These are phyloP conservation scores for Cucumis melo DNA, from an alignment of 306 rosid genomes.

Conservation along the genomic window DNA sequence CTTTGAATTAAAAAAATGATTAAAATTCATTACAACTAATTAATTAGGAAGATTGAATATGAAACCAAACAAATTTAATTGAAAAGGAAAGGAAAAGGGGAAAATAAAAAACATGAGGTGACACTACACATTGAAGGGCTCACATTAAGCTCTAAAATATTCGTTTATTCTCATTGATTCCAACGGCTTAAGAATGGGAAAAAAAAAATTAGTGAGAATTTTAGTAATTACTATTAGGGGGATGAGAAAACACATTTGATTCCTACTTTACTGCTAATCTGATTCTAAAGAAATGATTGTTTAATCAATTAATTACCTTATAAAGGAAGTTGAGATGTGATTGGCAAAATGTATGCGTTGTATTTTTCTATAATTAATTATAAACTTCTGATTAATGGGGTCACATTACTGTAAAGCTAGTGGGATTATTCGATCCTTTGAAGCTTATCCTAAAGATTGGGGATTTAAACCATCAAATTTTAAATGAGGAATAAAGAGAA, in stretches of 20 bases:
- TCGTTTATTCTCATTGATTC: background rate
- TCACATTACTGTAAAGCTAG: background rate
- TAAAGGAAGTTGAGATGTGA: background rate
- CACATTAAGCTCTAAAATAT: background rate
- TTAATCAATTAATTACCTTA: background rate
- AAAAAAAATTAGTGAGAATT: background rate
- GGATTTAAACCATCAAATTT: too few relatives aligned
- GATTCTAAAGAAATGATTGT: background rate
- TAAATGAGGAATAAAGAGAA: too few relatives aligned
- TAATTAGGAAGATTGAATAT: background rate
- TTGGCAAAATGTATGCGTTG: background rate
- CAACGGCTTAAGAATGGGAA: background rate
- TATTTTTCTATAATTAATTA: background rate
- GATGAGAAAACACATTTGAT: background rate
- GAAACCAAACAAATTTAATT: background rate
- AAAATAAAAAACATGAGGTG: background rate
- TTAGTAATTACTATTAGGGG: constrained; percentile 1
- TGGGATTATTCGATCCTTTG: background rate
- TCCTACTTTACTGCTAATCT: background rate
- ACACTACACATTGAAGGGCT: constrained; percentile 2
- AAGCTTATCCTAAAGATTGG: background rate
- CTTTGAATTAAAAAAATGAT: background rate
- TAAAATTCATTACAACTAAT: background rate
- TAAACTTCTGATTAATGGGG: background rate
- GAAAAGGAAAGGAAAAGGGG: background rate